These are phyloP conservation scores for Zasmidium angulare DNA, from an alignment of 2,329 filamentous ascomycete genomes.

Conservation along the genomic window DNA sequence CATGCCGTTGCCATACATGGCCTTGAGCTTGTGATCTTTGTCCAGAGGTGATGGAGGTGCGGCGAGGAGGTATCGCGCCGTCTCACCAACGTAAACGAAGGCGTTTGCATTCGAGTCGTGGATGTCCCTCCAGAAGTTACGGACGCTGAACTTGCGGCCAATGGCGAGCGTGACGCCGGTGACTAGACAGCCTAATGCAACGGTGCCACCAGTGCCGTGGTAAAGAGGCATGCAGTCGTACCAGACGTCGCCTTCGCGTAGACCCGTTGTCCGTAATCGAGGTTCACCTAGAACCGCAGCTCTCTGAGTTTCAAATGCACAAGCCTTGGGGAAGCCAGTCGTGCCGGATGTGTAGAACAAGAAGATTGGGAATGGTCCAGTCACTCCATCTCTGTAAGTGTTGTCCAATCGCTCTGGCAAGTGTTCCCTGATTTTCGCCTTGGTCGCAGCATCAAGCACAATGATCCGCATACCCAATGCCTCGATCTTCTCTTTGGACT, in stretches of 20 bases:
- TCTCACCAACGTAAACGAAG: constrained; percentile 78
- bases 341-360: constrained; percentile 76
- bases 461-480: constrained; percentile 59
- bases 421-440: constrained; percentile 48
- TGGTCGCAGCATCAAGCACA: constrained; percentile 52
- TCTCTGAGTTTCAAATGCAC: constrained; percentile 57
- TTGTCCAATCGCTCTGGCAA: constrained; percentile 56
- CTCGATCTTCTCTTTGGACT: constrained; percentile 48
- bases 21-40: constrained; percentile 57
- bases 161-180: constrained; percentile 60
- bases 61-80: constrained; percentile 70
- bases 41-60: constrained; percentile 64
- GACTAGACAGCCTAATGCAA: constrained; percentile 56
- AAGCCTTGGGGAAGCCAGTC: constrained; percentile 73
- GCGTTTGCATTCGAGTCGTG: constrained; percentile 66
- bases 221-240: constrained; percentile 78
- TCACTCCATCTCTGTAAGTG: constrained; percentile 54
- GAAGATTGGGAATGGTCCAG: constrained; percentile 56
- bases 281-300: constrained; percentile 41
- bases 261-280: constrained; percentile 37
- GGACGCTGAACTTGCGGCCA: constrained; percentile 66
- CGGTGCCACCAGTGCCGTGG: constrained; percentile 70
- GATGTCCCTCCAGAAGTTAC: constrained; percentile 71
- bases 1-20: constrained; percentile 67
- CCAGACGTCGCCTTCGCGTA: constrained; percentile 59